phyloP scores from a whole-genome alignment of 2,329 filamentous ascomycete genomes.

The Fusarium napiforme region DNA sequence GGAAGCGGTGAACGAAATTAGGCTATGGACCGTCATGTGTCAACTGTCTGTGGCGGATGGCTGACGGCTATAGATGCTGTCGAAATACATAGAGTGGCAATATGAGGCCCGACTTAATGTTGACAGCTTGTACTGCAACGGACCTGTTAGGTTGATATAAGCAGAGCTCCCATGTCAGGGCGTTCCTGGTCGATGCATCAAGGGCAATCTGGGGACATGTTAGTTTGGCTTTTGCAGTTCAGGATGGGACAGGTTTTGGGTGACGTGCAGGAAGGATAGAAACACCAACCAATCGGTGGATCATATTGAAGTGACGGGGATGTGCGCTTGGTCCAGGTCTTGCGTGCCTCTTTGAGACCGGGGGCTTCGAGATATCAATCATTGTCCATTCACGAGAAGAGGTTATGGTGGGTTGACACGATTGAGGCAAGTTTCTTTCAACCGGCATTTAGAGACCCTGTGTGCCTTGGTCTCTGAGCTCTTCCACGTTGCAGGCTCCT shows the following conservation, averaged over 20 bases:
- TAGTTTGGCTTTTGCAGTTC: slow-evolving; percentile 36
- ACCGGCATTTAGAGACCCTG: neutral
- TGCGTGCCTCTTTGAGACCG: slow-evolving; percentile 26
- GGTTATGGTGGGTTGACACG: neutral
- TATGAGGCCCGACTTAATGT: neutral
- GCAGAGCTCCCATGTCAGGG: slow-evolving; percentile 13
- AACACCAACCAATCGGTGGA: slow-evolving; percentile 38
- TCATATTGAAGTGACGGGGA: slow-evolving; percentile 21
- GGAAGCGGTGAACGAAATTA: slow-evolving; percentile 40
- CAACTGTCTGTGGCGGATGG: slow-evolving; percentile 28
- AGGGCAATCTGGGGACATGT: slow-evolving; percentile 32
- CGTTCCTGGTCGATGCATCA: slow-evolving; percentile 32
- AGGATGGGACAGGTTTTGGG: slow-evolving; percentile 32
- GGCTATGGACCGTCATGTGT: slow-evolving; percentile 36
- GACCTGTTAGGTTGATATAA: slow-evolving; percentile 14
- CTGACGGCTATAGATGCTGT: slow-evolving; percentile 5
- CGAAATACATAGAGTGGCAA: slow-evolving; percentile 12
- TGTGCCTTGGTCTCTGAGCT: neutral
- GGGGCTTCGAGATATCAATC: slow-evolving; percentile 30
- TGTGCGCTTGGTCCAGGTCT: slow-evolving; percentile 41
- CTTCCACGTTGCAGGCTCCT: neutral
- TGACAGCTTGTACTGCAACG: neutral
- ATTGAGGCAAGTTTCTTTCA: slow-evolving; percentile 9
- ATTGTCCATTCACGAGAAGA: slow-evolving; percentile 7
- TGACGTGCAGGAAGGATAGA: slow-evolving; percentile 39